Conservation (phyloP, 306 rosid genomes). For the Cucurbita moschata region DNA sequence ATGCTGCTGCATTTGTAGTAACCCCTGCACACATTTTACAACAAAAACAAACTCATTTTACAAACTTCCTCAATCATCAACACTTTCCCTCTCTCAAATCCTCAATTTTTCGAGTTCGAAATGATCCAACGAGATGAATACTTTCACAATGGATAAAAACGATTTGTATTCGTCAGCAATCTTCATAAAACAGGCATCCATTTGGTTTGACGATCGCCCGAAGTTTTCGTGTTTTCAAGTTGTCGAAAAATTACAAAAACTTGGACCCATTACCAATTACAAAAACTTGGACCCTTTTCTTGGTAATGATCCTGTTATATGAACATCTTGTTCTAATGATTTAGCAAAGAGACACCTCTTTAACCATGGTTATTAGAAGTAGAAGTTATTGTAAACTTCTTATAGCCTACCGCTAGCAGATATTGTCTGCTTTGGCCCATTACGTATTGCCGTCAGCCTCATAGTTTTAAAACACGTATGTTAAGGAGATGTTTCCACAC, state of each 20-base stretch:
- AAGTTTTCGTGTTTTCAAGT: background rate
- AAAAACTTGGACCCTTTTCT: background rate
- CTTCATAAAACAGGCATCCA: background rate
- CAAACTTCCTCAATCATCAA: slow-evolving; percentile 7
- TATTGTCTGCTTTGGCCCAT: no score
- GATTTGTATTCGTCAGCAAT: background rate
- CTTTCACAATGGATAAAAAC: no score
- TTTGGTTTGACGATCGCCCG: background rate
- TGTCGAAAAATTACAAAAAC: background rate
- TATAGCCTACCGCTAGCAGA: no score
- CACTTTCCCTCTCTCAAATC: background rate
- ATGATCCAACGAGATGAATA: background rate
- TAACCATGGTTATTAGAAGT: background rate
- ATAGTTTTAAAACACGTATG: no score
- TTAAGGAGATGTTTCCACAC: no score
- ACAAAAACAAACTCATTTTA: background rate
- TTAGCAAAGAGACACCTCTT: background rate
- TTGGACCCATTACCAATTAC: background rate
- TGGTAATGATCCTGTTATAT: background rate
- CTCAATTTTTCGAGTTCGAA: background rate
- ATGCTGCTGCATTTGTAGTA: slow-evolving; percentile 99
- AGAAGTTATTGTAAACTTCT: no score
- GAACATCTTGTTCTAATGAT: background rate
- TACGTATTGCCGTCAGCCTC: no score
- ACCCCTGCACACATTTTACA: slow-evolving; percentile 46